Conservation (phyloP, 495 filamentous ascomycete genomes). For the Cladorrhinum samala region DNA sequence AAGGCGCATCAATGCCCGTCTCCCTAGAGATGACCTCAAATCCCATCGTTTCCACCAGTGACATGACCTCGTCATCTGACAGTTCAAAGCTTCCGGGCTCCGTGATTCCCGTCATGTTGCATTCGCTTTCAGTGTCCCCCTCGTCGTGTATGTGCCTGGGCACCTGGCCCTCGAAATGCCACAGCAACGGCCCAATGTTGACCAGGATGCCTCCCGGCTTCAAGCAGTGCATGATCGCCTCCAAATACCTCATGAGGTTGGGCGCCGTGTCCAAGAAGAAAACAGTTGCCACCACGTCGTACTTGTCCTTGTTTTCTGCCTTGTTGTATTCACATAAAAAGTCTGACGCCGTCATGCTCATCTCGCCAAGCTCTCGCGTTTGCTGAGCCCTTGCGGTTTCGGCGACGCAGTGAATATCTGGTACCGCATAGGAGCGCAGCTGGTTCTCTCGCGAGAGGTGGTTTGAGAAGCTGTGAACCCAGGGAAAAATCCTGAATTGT, state of each 20-base stretch:
- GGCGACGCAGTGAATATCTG: conserved; percentile 66
- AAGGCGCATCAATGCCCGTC: conserved; percentile 56
- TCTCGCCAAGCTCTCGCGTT: conserved; percentile 43
- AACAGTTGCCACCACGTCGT: conserved; percentile 78
- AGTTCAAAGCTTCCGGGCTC: conserved; percentile 83
- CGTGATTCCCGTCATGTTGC: conserved; percentile 51
- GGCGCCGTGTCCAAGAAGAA: conserved; percentile 98
- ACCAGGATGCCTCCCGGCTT: conserved; percentile 75
- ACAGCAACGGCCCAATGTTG: conserved; percentile 85
- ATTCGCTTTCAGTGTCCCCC: conserved; percentile 23
- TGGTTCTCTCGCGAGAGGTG: conserved; percentile 64
- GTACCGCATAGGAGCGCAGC: conserved; percentile 60
- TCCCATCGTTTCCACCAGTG: conserved; percentile 66
- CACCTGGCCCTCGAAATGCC: conserved; percentile 69
- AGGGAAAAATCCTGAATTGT: conserved; percentile 68
- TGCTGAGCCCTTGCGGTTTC: conserved; percentile 35
- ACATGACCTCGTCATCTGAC: conserved; percentile 77
- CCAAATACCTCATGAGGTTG: conserved; percentile 82
- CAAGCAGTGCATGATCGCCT: conserved; percentile 72
- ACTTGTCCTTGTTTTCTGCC: conserved; percentile 50
- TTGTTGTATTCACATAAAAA: conserved; percentile 71
- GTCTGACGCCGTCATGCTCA: conserved; percentile 83
- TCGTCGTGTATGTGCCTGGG: conserved; percentile 38
- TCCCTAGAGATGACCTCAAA: conserved; percentile 63
- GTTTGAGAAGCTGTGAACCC: conserved; percentile 77